Evolutionary conservation across 805 yeast species (phyloP).

Genomic region (Starmera quercuum): DNA sequence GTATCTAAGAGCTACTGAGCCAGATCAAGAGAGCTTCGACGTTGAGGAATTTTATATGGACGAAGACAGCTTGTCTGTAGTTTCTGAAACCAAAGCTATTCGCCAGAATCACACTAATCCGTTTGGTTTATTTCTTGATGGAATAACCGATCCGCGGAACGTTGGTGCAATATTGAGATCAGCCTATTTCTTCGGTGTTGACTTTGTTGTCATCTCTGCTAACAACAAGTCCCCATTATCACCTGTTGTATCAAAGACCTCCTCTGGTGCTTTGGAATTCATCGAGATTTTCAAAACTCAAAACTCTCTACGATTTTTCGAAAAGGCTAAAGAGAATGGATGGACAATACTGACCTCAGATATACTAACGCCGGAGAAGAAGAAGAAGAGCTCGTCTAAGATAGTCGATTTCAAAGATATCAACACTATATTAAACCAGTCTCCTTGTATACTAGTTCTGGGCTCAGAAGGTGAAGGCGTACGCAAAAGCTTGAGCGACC

Average conservation of each 20-base stretch:
- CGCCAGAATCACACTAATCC: conserved; percentile 30
- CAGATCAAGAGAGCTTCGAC: too few relatives aligned
- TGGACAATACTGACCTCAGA: conserved; percentile 71
- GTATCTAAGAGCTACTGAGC: conserved; percentile 15
- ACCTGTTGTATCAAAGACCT: conserved; percentile 71
- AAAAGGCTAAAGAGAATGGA: conserved; percentile 40
- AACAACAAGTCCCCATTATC: conserved; percentile 68
- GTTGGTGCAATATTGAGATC: conserved; percentile 77
- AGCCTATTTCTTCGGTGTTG: conserved; percentile 78
- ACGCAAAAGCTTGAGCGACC: conserved; percentile 51
- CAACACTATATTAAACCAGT: conserved; percentile 29
- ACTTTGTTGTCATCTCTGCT: conserved; percentile 63
- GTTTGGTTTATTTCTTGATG: conserved; percentile 69
- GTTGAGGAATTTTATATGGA: background rate
- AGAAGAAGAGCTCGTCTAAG: conserved; percentile 5
- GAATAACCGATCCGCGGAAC: conserved; percentile 80
- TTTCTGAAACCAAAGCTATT: background rate
- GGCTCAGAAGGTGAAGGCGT: conserved; percentile 88
- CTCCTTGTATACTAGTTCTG: conserved; percentile 64
- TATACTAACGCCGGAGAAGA: conserved; percentile 22
- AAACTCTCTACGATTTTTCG: conserved; percentile 59
- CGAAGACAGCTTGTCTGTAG: background rate
- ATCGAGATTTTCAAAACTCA: conserved; percentile 50
- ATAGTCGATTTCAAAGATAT: conserved; percentile 36
- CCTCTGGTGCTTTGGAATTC: conserved; percentile 80